Evolutionary conservation across 2,329 filamentous ascomycete genomes (phyloP).

Genomic region (Salinomyces thailandicus): DNA sequence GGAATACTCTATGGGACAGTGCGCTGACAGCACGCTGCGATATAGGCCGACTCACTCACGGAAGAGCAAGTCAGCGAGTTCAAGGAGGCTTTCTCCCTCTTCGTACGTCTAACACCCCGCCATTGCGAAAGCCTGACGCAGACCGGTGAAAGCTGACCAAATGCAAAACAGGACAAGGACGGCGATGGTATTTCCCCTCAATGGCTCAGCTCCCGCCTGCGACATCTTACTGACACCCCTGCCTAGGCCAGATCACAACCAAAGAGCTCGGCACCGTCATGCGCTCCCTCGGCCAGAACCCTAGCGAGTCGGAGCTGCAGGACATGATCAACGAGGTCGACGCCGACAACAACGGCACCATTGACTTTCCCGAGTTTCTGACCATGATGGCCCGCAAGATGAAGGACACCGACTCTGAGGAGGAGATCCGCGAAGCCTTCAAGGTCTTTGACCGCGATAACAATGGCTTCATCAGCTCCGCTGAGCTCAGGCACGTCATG

Average conservation of each 20-base stretch:
- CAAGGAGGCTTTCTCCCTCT: slow-evolving; percentile 99
- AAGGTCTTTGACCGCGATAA: slow-evolving; percentile 57
- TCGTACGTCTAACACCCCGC: slow-evolving; percentile 57
- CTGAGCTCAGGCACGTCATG: slow-evolving; percentile 54
- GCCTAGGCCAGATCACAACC: slow-evolving; percentile 51
- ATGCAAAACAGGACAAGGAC: slow-evolving; percentile 43
- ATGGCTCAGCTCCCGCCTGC: no score
- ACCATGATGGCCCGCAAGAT: slow-evolving; percentile 56
- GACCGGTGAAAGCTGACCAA: neutral
- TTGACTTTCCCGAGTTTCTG: slow-evolving; percentile 57
- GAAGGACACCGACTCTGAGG: slow-evolving; percentile 51
- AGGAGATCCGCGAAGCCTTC: slow-evolving; percentile 56
- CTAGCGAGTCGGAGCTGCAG: slow-evolving; percentile 51
- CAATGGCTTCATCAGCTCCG: slow-evolving; percentile 54
- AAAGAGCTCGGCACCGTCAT: slow-evolving; percentile 54
- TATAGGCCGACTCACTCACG: slow-evolving; percentile 89
- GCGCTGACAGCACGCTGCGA: no score
- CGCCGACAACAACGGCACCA: slow-evolving; percentile 53
- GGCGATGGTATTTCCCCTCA: slow-evolving; percentile 41
- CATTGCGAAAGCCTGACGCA: neutral
- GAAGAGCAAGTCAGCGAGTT: slow-evolving; percentile 99
- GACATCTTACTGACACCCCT: slow-evolving; percentile 4
- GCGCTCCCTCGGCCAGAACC: slow-evolving; percentile 53
- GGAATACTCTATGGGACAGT: no score
- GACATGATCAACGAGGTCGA: slow-evolving; percentile 60